These are phyloP conservation scores for Leccinum subgranulosum DNA, from an alignment of 768 basidiomycete species.

Conservation along the genomic window DNA sequence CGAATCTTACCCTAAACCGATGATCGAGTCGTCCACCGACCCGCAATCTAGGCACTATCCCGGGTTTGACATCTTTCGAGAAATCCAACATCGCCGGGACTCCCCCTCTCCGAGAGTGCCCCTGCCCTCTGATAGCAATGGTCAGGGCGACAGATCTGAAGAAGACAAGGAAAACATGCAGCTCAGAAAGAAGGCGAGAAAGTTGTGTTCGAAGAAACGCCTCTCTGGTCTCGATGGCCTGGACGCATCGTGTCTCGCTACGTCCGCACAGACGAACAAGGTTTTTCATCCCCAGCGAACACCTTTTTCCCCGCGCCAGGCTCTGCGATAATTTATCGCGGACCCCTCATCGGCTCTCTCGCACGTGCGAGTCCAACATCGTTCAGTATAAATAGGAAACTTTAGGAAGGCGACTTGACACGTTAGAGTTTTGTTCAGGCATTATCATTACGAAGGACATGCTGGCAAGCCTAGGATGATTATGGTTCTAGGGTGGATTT, in stretches of 20 bases:
- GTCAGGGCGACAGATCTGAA: slow-evolving; percentile 19
- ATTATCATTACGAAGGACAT: slow-evolving; percentile 3
- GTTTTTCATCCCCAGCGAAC: slow-evolving; percentile 12
- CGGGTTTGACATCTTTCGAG: slow-evolving; percentile 58
- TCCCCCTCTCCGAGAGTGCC: not conserved
- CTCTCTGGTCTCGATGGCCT: slow-evolving; percentile 1
- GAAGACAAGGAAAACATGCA: slow-evolving; percentile 61
- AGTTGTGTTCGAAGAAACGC: slow-evolving; percentile 30
- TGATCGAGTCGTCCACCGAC: slow-evolving; percentile 42
- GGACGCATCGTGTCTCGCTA: slow-evolving; percentile 1
- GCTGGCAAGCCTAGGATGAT: not conserved
- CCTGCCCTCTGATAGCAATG: not conserved
- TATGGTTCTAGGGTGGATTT: slow-evolving; percentile 8
- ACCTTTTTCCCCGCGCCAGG: slow-evolving; percentile 13
- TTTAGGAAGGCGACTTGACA: not conserved
- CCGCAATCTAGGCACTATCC: slow-evolving; percentile 64
- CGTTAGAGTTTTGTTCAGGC: slow-evolving; percentile 1
- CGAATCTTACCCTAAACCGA: slow-evolving; percentile 26
- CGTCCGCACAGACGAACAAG: slow-evolving; percentile 8
- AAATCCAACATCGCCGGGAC: slow-evolving; percentile 27
- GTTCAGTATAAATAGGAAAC: not conserved
- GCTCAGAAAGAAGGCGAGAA: slow-evolving; percentile 46
- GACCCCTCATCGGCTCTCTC: not conserved
- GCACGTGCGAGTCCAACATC: not conserved
- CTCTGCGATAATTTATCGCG: slow-evolving; percentile 17